phyloP scores from a whole-genome alignment of 2,329 filamentous ascomycete genomes.

The Aspergillus ibericus region DNA sequence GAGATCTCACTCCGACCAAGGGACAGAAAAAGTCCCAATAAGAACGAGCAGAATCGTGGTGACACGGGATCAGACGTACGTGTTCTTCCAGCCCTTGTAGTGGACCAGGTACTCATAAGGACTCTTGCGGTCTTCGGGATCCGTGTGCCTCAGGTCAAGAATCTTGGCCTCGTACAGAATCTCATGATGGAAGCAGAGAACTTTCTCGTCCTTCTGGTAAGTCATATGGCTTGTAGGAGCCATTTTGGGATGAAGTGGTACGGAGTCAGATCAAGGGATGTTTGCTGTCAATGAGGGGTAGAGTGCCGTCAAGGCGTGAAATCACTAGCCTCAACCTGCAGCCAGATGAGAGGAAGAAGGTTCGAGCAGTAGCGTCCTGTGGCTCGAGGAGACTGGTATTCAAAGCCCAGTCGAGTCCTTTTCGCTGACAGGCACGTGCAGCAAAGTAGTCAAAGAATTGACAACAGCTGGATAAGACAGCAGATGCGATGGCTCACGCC shows the following conservation, averaged over 20 bases:
- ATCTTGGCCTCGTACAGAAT: conserved; percentile 98
- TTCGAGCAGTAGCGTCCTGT: background rate
- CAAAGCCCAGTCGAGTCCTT: background rate
- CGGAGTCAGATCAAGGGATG: background rate
- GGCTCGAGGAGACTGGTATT: background rate
- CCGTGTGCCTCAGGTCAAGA: conserved; percentile 69
- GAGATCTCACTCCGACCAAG: background rate
- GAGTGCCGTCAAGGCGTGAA: background rate
- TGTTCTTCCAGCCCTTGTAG: conserved; percentile 99
- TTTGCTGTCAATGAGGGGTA: background rate
- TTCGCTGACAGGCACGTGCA: conserved; percentile 5
- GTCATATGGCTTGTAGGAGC: conserved; percentile 55
- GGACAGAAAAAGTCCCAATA: background rate
- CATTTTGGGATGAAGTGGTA: conserved; percentile 49
- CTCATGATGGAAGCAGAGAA: conserved; percentile 95
- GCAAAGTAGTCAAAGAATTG: background rate
- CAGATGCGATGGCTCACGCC: background rate
- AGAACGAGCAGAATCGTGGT: conserved; percentile 3
- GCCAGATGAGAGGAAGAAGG: background rate
- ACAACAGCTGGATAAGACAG: background rate
- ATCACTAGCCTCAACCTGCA: background rate
- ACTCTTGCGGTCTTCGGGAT: conserved; percentile 66
- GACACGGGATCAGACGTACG: conserved; percentile 55
- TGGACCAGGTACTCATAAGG: conserved; percentile 88
- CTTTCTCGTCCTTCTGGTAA: conserved; percentile 78